A percentile compares a stretch with the other conserved stretches of the same genome.
Evolutionary conservation across 1,139 yeast species (phyloP).

Genomic region (Geotrichum europaeum): DNA sequence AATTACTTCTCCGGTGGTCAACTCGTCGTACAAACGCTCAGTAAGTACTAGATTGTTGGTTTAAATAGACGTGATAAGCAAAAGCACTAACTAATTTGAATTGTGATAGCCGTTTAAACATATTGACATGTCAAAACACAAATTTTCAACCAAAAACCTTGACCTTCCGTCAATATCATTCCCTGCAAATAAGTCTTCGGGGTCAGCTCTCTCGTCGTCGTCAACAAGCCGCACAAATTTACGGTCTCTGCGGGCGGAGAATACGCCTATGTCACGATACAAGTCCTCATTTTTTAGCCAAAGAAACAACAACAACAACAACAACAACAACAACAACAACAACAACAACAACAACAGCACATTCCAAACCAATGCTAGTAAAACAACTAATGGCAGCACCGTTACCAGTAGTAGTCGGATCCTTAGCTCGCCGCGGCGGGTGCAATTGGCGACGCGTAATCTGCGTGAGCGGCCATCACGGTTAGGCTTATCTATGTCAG

Average conservation of each 20-base stretch:
- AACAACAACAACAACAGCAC: neutral
- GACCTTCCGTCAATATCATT: constrained; percentile 12
- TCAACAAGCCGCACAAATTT: neutral
- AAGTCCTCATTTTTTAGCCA: neutral
- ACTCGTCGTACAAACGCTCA: constrained; percentile 12
- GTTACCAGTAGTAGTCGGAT: neutral
- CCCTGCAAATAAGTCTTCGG: neutral
- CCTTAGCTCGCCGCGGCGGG: neutral
- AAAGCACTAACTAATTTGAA: neutral
- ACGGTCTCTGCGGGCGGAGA: neutral
- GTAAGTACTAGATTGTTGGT: neutral
- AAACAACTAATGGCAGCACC: neutral
- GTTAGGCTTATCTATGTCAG: neutral
- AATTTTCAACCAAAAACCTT: constrained; percentile 7
- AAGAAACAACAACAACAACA: neutral
- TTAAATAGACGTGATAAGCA: neutral
- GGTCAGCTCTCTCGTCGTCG: neutral
- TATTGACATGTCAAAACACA: constrained; percentile 4
- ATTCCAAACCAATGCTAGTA: neutral
- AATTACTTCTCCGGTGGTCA: neutral
- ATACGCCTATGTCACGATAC: neutral
- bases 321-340: neutral
- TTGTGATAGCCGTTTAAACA: constrained; percentile 14
- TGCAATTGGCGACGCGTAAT: neutral
- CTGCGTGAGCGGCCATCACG: neutral